Conservation (phyloP, 2,329 filamentous ascomycete species). For the Sarocladium kiliense region DNA sequence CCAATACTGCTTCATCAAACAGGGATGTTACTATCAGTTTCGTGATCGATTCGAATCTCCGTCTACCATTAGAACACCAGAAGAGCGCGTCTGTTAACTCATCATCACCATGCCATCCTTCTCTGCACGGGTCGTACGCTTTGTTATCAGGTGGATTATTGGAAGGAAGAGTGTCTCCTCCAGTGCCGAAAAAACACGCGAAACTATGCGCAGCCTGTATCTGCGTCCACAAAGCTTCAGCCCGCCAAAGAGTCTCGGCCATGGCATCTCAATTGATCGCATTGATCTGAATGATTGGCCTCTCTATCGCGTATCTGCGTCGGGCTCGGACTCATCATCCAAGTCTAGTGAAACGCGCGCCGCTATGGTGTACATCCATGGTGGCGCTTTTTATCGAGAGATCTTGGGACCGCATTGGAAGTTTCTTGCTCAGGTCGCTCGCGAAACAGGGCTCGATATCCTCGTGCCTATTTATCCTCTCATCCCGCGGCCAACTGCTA, state of each 20-base stretch:
- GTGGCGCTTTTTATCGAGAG: conserved; percentile 11
- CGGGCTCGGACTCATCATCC: neutral
- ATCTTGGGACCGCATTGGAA: conserved; percentile 8
- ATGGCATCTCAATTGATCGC: conserved; percentile 7
- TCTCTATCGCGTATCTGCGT: conserved; percentile 10
- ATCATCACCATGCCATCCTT: neutral
- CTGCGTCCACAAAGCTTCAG: conserved; percentile 8
- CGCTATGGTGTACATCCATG: conserved; percentile 13
- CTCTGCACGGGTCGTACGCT: neutral
- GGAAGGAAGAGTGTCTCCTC: conserved; percentile 18
- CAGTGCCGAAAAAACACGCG: neutral
- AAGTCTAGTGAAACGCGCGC: neutral
- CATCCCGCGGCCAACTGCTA: conserved; percentile 8
- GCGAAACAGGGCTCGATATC: conserved; percentile 11
- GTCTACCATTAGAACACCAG: too few species aligned
- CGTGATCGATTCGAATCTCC: too few species aligned
- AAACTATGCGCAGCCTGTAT: neutral
- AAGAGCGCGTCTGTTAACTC: too few species aligned
- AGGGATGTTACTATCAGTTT: too few species aligned
- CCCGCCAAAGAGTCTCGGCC: conserved; percentile 8
- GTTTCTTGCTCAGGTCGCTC: conserved; percentile 9
- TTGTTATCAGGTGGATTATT: neutral
- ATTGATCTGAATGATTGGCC: conserved; percentile 12
- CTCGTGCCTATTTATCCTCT: conserved; percentile 12
- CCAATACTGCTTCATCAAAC: too few species aligned